Evolutionary conservation across 176 grass and related monocot genomes (phyloP), one percentile per base, ranked within the genome.

Genomic region (Poa annua): DNA sequence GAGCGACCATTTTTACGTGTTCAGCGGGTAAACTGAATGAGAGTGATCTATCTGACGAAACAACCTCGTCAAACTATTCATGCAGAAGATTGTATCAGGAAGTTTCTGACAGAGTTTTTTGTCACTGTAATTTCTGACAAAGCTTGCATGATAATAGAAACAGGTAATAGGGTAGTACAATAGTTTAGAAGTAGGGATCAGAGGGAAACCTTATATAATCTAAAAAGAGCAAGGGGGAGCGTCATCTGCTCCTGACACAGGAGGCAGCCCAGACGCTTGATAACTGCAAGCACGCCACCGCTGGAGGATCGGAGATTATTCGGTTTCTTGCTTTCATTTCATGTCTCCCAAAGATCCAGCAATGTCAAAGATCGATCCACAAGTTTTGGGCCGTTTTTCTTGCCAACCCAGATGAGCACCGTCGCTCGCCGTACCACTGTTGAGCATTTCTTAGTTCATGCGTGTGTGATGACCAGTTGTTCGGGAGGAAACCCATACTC

Each of bases 391-490:
- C 7, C 29, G 1, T 44, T 65, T 63, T 33, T 65, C 32, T 8
- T 65, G 15, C 25, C 36, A 38, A 38, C 36, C 36, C 36, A 38
- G 29, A 29, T 33, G 14, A 17, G 61, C 59, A 26, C 32, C 60
- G 16, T 66, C 19, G 29, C 33, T 35, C 36, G 63, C 8, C 63
- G 63, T 19, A 66, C 29, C 29, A 29, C 14, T 3, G 24, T 6
- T 51, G 47, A 71, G 21, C 76, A 33, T 65, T 22, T 15, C 16
- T 8, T 21, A 59, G 70, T 24, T 81, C 85, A 76, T 56, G 85
- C 78, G 21, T 42, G 42, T 66, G 34, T 76, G 22, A 66, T 87
- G 78, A 80, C 77, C 17, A 21, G 52, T 4, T 76, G 19, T n/a
- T 59, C 26, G 6, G 61, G 16, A 64, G 26, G 52, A 59, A n/a